Conservation (phyloP, 1,139 yeast genomes). For the Diutina scorzettiae region DNA sequence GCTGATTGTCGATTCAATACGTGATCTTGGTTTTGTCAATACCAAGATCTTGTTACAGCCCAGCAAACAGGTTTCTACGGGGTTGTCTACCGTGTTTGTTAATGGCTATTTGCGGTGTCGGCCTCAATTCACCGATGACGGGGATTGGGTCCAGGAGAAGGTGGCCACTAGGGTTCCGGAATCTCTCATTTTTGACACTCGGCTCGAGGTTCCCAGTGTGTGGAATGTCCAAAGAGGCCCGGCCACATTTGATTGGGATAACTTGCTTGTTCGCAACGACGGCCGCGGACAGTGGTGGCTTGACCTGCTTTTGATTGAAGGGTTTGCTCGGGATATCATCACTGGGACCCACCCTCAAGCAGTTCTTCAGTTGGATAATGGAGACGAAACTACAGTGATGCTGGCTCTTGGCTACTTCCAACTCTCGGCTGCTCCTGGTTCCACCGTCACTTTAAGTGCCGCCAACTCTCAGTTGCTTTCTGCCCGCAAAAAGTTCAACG, state of each 20-base stretch:
- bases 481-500: conserved; percentile 19
- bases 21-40: conserved; percentile 31
- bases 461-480: conserved; percentile 20
- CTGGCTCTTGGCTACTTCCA: conserved; percentile 69
- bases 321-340: conserved; percentile 43
- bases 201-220: neutral
- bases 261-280: conserved; percentile 26
- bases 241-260: conserved; percentile 43
- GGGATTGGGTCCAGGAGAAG: neutral
- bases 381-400: conserved; percentile 46
- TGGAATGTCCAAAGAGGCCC: conserved; percentile 3
- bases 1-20: conserved; percentile 30
- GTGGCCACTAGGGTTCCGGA: neutral
- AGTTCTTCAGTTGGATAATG: neutral
- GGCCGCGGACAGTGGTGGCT: conserved; percentile 18
- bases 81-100: neutral
- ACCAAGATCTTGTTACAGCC: conserved; percentile 55
- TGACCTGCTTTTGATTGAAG: conserved; percentile 51
- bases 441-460: conserved; percentile 18
- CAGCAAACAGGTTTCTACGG: neutral
- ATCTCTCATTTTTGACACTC: neutral
- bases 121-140: neutral
- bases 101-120: neutral
- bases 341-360: conserved; percentile 7
- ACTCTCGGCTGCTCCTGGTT: conserved; percentile 57